Base-by-base conservation (phyloP, 345 rosid species). In the Corchorus capsularis region DNA sequence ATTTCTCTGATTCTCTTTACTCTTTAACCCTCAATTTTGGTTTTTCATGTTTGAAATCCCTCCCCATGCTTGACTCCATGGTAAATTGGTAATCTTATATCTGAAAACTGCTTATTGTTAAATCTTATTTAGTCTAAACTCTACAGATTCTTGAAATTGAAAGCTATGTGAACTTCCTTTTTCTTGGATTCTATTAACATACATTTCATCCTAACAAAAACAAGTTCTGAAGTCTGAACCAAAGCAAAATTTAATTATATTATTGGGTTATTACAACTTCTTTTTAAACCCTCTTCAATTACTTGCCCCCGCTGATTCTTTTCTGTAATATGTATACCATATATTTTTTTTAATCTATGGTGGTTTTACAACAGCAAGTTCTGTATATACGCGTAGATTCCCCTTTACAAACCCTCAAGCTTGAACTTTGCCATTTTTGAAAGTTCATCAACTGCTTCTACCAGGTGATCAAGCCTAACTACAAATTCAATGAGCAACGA, bases 401-500 rank as follows among this genome's bases (percentile, higher is more conserved):
- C 60, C 60, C 11, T 13, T 72, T 84, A 78, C 76, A 81, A 56
- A 71, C 20, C 71, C 64, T 85, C 79, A 16, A 57, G 75, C 79
- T 85, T 82, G 85, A 91, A 85, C 76, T 84, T 85, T 39, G 95
- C 89, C 87, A 83, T 63, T 63, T 72, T 85, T 22, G 91, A 84
- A 16, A 91, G 91, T 54, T 79, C 79, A 59, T 86, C 91, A 10
- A 85, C 93, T 50, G 86, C 91, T 71, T 86, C 91, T 46, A 86
- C 91, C 88, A 87, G 77, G 82, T 86, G 89, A 75, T 89, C 84
- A 74, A 89, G 82, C 86, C 95, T 83, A 4, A 85, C 91, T 54
- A 87, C 91, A 60, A 89, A 91, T 78, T 89, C 91, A 52, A 87
- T 82, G 13, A 89, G 90, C 80, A 91, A 77, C 5, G 93, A 89